Conservation (phyloP, 169 alveolate genomes). For the Cryptosporidium sp. region DNA sequence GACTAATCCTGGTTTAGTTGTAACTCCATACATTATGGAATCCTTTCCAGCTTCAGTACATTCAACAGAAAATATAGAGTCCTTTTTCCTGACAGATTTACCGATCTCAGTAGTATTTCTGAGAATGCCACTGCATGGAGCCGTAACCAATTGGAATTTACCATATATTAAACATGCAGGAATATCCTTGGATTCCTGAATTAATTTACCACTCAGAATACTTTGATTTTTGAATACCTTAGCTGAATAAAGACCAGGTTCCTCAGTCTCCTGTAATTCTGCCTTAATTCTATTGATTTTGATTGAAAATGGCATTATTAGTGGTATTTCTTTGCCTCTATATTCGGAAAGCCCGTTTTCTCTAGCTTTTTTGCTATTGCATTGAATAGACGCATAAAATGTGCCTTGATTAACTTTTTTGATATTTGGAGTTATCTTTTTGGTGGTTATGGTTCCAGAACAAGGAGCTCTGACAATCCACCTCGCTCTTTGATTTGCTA, state of each 20-base stretch:
- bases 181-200: slow-evolving; percentile 36
- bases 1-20: slow-evolving; percentile 42
- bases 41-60: slow-evolving; percentile 7
- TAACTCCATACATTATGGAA: slow-evolving; percentile 10
- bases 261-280: slow-evolving; percentile 18
- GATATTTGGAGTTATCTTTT: background rate
- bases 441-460: slow-evolving; percentile 25
- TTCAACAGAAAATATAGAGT: slow-evolving; percentile 7
- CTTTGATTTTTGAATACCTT: slow-evolving; percentile 30
- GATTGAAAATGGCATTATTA: slow-evolving; percentile 44
- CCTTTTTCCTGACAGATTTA: background rate
- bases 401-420: slow-evolving; percentile 14
- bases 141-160: slow-evolving; percentile 25
- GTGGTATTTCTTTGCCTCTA: slow-evolving; percentile 1
- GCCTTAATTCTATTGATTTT: slow-evolving; percentile 12
- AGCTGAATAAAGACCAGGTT: slow-evolving; percentile 3
- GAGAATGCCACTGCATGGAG: slow-evolving; percentile 44
- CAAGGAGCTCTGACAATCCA: slow-evolving; percentile 69
- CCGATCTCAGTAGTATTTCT: slow-evolving; percentile 22
- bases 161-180: slow-evolving; percentile 36
- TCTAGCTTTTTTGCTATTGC: background rate
- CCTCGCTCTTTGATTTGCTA: background rate
- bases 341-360: background rate
- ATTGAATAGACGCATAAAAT: slow-evolving; percentile 2
- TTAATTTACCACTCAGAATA: slow-evolving; percentile 27